Base-by-base conservation (phyloP, 345 rosid genomes). In the Carallia brachiata region DNA sequence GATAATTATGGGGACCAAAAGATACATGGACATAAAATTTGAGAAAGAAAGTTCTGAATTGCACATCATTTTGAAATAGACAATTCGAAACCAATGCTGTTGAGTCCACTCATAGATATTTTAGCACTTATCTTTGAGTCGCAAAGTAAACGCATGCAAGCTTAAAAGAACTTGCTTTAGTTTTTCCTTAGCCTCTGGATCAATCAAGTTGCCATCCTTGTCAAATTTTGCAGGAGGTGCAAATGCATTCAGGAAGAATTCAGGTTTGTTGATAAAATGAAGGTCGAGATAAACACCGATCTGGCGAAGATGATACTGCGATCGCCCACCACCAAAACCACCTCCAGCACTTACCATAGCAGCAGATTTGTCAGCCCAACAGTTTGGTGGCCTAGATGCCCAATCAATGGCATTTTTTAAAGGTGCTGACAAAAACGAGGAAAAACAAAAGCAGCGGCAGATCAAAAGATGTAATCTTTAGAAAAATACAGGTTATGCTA, bases 221-320 rank as follows among this genome's bases (percentile, higher is more conserved):
- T 90, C 96, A 53, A 93, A 93, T 69, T 89, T 90, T 19, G 88
- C 78, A 36, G 93, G 98, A 37, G 88, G 84, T 56, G 87, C 79
- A 69, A 83, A 90, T 4, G 86, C 96, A 28, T 84, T 83, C 75
- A 93, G 40, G 77, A 81, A 86, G 71, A 88, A 89, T 79, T 88
- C 92, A 0, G 96, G 97, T 36, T 90, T 88, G 81, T 93, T 93
- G 76, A 89, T 85, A 87, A 93, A 93, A 73, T 93, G 96, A 72
- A 93, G 92, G 61, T 90, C 94, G 0, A 90, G 80, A 71, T 59
- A 84, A n/a, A 88, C 96, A 53, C 96, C 96, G 9, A 83, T 84
- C 62, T 93, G 97, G 12, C 96, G 92, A 4, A 86, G 91, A 84
- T 86, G 97, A 70, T 85, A 84, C 0, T 90, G 97, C 0, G 81